A percentile compares a stretch with the other conserved stretches of the same genome.
Conservation (phyloP, 1,139 yeast species). For the Candida sanyaensis region DNA sequence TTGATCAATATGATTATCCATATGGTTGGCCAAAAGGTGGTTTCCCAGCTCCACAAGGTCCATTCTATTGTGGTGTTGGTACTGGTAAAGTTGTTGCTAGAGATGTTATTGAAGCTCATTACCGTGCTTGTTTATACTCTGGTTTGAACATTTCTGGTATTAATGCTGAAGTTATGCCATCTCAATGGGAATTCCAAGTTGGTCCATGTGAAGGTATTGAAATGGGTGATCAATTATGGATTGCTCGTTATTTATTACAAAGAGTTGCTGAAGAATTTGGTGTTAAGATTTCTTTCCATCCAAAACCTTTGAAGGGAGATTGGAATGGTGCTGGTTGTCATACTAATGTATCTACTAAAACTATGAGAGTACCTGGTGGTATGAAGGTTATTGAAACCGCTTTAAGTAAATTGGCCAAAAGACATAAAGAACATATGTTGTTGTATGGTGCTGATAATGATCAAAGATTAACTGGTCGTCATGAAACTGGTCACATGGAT, state of each 20-base stretch:
- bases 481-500: conserved; percentile 95
- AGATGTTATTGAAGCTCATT: conserved; percentile 98
- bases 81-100: conserved; percentile 98
- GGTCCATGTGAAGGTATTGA: conserved; percentile 95
- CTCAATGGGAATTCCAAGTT: conserved; percentile 99
- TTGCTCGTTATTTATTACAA: conserved; percentile 88
- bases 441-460: conserved; percentile 96
- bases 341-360: conserved; percentile 92
- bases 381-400: conserved; percentile 93
- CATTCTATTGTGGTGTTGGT: conserved; percentile 99
- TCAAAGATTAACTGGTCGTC: conserved; percentile 94
- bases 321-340: conserved; percentile 99
- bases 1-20: conserved; percentile 85
- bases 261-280: conserved; percentile 99
- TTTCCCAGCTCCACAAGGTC: conserved; percentile 99
- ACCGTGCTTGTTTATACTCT: conserved; percentile 94
- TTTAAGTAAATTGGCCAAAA: conserved; percentile 87
- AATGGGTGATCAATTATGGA: conserved; percentile 98
- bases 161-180: conserved; percentile 99
- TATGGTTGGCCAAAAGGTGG: conserved; percentile 99
- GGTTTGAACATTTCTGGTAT: conserved; percentile 92
- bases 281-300: conserved; percentile 97
- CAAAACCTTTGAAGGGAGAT: conserved; percentile 97
- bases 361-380: conserved; percentile 95
- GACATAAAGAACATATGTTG: conserved; percentile 95